phyloP scores from a whole-genome alignment of 2,329 filamentous ascomycete species.

The Ceratocystis variospora region DNA sequence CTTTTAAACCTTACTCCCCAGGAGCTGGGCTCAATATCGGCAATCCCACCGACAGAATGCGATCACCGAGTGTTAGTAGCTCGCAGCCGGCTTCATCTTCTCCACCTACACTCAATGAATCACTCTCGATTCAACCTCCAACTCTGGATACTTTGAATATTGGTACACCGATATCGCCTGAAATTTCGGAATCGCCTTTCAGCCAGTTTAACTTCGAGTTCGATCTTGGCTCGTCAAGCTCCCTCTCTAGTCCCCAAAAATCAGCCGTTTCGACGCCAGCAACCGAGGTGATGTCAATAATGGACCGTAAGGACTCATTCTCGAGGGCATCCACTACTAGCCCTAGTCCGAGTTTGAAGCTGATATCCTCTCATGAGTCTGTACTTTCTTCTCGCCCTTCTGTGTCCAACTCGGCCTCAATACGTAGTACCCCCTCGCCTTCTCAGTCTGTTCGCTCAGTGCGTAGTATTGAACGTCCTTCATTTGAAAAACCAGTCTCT shows the following conservation, averaged over 20 bases:
- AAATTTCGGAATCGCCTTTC: slow-evolving; percentile 16
- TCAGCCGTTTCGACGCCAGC: neutral
- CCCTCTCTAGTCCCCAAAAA: neutral
- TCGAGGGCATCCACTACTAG: slow-evolving; percentile 13
- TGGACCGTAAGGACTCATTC: slow-evolving; percentile 1
- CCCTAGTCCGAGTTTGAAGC: slow-evolving; percentile 13
- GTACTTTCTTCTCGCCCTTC: slow-evolving; percentile 16
- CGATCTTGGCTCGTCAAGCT: slow-evolving; percentile 10
- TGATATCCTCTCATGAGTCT: slow-evolving; percentile 8
- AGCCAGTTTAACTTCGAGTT: slow-evolving; percentile 19
- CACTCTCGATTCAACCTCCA: neutral
- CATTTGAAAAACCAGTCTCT: slow-evolving; percentile 13
- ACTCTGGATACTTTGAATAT: neutral
- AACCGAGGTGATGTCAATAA: slow-evolving; percentile 5
- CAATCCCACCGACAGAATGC: neutral
- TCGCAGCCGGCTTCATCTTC: neutral
- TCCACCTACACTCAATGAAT: neutral
- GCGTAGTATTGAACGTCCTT: slow-evolving; percentile 17
- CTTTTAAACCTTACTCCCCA: slow-evolving; percentile 18
- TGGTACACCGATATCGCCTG: neutral
- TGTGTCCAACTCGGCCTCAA: slow-evolving; percentile 12
- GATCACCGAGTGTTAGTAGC: neutral
- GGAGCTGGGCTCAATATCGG: slow-evolving; percentile 1
- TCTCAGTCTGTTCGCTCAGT: slow-evolving; percentile 14
- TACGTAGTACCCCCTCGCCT: slow-evolving; percentile 16